A percentile compares a stretch with the other conserved stretches of the same genome.
Conservation (phyloP, 306 rosid species). For the Lotus japonicus region DNA sequence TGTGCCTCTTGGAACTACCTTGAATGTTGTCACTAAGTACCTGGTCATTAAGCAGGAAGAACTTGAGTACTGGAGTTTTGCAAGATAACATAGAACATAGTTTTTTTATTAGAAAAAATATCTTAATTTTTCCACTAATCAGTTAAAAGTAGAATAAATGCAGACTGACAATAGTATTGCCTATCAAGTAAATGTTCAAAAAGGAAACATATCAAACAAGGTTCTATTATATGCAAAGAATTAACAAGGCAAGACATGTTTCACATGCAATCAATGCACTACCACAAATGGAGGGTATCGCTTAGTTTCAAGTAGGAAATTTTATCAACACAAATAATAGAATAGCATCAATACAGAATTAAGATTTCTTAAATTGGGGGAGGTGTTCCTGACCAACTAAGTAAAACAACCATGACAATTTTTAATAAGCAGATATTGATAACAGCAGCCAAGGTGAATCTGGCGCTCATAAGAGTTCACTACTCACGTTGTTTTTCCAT, state of each 20-base stretch:
- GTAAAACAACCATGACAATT: background rate
- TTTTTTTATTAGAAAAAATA: background rate
- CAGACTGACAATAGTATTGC: background rate
- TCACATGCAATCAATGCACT: background rate
- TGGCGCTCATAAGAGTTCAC: background rate
- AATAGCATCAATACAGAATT: background rate
- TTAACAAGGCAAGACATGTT: background rate
- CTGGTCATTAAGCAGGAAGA: slow-evolving; percentile 32
- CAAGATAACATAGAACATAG: background rate
- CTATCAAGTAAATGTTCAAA: background rate
- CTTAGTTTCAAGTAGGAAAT: background rate
- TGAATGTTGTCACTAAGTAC: slow-evolving; percentile 85
- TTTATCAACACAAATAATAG: background rate
- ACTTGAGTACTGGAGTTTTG: background rate
- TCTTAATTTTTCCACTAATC: background rate
- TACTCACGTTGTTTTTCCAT: slow-evolving; percentile 84
- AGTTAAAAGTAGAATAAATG: background rate
- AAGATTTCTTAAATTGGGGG: background rate
- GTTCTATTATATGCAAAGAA: background rate
- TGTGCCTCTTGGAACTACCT: slow-evolving; percentile 94
- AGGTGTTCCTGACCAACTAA: background rate
- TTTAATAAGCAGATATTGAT: background rate
- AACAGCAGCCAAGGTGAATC: background rate
- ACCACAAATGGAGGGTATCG: background rate
- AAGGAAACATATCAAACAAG: background rate